A percentile compares a stretch with the other conserved stretches of the same genome.
phyloP scores from a whole-genome alignment of 371 early-diverging fungal genomes.

The Mortierella sp. region DNA sequence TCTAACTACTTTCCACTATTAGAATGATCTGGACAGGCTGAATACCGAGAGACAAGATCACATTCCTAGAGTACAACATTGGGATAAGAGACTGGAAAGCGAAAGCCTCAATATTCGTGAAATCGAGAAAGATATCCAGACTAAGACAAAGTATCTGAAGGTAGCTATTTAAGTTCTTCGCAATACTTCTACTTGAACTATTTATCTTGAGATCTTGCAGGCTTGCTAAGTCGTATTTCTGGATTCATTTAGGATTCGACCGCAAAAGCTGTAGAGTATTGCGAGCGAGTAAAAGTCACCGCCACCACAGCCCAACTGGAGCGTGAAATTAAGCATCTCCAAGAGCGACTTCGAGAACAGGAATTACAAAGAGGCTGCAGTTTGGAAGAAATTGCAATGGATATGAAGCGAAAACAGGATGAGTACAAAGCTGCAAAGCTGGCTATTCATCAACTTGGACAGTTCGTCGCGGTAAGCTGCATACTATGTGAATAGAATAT shows the following conservation, averaged over 20 bases:
- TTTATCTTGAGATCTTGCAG: not conserved
- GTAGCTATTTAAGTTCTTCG: not conserved
- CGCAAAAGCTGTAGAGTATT: slow-evolving; percentile 65
- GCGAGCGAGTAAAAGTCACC: slow-evolving; percentile 74
- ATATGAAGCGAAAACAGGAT: slow-evolving; percentile 62
- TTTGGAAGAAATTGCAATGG: slow-evolving; percentile 68
- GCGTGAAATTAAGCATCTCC: slow-evolving; percentile 67
- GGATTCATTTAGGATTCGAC: slow-evolving; percentile 57
- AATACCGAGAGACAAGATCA: slow-evolving; percentile 43
- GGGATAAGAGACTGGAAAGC: slow-evolving; percentile 57
- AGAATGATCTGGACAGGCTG: slow-evolving; percentile 56
- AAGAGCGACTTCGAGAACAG: slow-evolving; percentile 66
- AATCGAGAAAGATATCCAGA: slow-evolving; percentile 41
- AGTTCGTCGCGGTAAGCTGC: slow-evolving; percentile 63
- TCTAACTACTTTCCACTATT: not conserved
- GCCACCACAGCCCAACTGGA: slow-evolving; percentile 66
- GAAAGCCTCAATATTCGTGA: slow-evolving; percentile 29
- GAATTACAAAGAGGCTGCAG: slow-evolving; percentile 63
- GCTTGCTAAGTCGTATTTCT: not conserved
- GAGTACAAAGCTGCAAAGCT: slow-evolving; percentile 72
- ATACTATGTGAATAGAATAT: not conserved
- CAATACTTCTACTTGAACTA: not conserved
- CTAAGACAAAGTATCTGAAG: slow-evolving; percentile 45
- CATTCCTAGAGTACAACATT: slow-evolving; percentile 59
- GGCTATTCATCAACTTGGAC: slow-evolving; percentile 64